phyloP scores from a whole-genome alignment of 2,329 filamentous ascomycete species.

The Clonostachys rhizophaga region DNA sequence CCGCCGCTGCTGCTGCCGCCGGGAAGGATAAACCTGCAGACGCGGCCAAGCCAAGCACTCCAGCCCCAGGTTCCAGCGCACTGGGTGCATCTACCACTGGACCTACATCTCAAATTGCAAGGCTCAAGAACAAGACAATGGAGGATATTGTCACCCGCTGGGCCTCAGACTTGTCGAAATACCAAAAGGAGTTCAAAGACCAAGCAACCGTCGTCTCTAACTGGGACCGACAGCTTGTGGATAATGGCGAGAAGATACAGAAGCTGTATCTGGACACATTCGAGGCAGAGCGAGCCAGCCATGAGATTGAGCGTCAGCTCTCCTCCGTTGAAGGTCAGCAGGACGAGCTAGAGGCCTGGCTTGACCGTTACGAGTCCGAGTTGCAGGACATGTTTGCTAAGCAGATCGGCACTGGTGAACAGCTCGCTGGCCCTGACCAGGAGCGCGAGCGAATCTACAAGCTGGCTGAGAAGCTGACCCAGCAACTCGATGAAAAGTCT shows the following conservation, averaged over 20 bases:
- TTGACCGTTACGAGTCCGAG: conserved; percentile 88
- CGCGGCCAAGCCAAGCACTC: conserved; percentile 17
- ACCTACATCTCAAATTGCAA: conserved; percentile 77
- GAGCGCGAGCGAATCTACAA: conserved; percentile 96
- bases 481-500: conserved; percentile 89
- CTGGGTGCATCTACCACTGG: conserved; percentile 74
- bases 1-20: conserved; percentile 10
- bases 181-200: conserved; percentile 93
- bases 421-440: conserved; percentile 83
- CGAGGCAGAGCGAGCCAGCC: conserved; percentile 87
- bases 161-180: conserved; percentile 92
- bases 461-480: conserved; percentile 86
- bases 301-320: conserved; percentile 90
- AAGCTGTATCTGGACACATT: conserved; percentile 89
- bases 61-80: conserved; percentile 23
- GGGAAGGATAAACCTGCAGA: conserved; percentile 14
- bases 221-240: conserved; percentile 90
- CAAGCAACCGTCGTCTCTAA: conserved; percentile 82
- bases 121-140: conserved; percentile 97
- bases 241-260: conserved; percentile 93
- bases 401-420: conserved; percentile 70
- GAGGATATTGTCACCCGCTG: conserved; percentile 97
- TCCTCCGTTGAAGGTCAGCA: conserved; percentile 88
- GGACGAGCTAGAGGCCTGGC: conserved; percentile 80
- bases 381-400: conserved; percentile 84